A percentile compares a stretch with the other conserved stretches of the same genome.
Conservation (phyloP, 345 rosid genomes). For the Aethionema arabicum region DNA sequence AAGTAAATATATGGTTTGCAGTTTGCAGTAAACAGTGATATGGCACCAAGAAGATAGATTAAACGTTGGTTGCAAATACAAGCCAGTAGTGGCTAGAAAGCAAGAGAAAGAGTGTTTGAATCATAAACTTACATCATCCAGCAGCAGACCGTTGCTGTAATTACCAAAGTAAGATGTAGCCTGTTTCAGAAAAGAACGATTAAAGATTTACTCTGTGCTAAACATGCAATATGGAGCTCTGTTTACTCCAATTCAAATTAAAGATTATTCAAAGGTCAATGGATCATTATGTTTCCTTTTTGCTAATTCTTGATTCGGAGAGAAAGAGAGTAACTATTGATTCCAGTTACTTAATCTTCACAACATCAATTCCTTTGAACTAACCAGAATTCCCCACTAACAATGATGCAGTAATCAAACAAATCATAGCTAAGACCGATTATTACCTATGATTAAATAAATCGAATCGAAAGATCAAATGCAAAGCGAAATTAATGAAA, state of each 20-base stretch:
- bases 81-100: not conserved
- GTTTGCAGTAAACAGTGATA: not conserved
- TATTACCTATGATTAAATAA: not conserved
- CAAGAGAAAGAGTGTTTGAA: conserved; percentile 10
- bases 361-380: not conserved
- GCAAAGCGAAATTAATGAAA: conserved; percentile 12
- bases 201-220: not conserved
- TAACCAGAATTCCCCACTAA: not conserved
- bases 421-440: not conserved
- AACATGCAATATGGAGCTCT: conserved; percentile 4
- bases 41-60: not conserved
- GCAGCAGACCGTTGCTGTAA: conserved; percentile 91
- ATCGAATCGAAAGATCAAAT: conserved; percentile 15
- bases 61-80: not conserved
- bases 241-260: conserved; percentile 1
- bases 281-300: not conserved
- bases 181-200: conserved; percentile 45
- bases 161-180: conserved; percentile 81
- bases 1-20: not conserved
- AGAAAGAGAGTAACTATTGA: conserved; percentile 1
- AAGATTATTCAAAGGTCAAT: conserved; percentile 3
- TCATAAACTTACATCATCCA: conserved; percentile 89
- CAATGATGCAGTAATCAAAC: conserved; percentile 3
- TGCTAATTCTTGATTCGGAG: conserved; percentile 7
- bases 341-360: conserved; percentile 20